Evolutionary conservation across 805 yeast genomes (phyloP).

Genomic region (Diddensiella caesifluorescens): DNA sequence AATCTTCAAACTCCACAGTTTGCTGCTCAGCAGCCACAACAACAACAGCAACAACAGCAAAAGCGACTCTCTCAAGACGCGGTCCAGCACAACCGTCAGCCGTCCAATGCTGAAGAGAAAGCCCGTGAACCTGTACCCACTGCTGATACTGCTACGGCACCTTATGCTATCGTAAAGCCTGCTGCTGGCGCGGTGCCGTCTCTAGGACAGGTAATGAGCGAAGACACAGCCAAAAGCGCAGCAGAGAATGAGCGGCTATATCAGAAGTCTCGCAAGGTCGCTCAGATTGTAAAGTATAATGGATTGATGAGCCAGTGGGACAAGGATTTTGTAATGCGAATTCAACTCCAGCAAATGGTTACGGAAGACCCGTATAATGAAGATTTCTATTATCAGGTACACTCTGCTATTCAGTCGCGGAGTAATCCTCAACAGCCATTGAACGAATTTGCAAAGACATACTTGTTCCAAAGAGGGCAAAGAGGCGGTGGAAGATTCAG

Average conservation of each 20-base stretch:
- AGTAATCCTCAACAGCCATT: conserved; percentile 51
- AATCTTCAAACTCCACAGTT: conserved; percentile 11
- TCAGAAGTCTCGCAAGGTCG: conserved; percentile 19
- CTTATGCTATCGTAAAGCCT: conserved; percentile 10
- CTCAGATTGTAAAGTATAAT: conserved; percentile 62
- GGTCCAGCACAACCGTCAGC: conserved; percentile 27
- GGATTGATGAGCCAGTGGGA: conserved; percentile 98
- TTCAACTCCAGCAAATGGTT: conserved; percentile 91
- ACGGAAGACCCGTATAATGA: conserved; percentile 96
- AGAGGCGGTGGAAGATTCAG: conserved; percentile 43
- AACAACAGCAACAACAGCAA: conserved; percentile 8
- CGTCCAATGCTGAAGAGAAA: conserved; percentile 10
- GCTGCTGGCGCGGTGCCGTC: conserved; percentile 13
- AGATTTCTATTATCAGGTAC: conserved; percentile 93
- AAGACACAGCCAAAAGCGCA: conserved; percentile 18
- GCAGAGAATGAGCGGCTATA: conserved; percentile 20
- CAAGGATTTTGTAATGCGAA: conserved; percentile 89
- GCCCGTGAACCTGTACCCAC: neutral
- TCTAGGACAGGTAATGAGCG: conserved; percentile 21
- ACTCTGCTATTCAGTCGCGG: conserved; percentile 62
- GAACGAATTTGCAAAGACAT: conserved; percentile 87
- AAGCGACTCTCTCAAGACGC: conserved; percentile 25
- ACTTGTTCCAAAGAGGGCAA: conserved; percentile 86
- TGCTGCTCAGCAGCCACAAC: conserved; percentile 9
- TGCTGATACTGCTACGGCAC: conserved; percentile 11